Evolutionary conservation across 2,329 filamentous ascomycete genomes (phyloP).

Genomic region (Rutstroemia sydowiana): DNA sequence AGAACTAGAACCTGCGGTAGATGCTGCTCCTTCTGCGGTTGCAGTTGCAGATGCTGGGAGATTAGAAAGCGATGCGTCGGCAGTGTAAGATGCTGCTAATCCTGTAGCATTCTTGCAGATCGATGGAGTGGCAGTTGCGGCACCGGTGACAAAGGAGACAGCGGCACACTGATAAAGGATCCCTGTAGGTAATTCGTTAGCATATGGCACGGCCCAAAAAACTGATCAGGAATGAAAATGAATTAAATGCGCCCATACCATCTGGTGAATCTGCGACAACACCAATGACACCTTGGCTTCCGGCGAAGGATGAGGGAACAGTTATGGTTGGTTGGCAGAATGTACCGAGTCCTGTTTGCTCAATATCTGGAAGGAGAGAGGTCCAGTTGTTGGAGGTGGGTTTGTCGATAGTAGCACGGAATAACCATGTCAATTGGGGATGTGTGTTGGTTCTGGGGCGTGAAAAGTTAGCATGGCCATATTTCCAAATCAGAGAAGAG

Average conservation of each 20-base stretch:
- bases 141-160: constrained; percentile 46
- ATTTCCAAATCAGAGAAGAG: background rate
- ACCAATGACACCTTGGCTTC: constrained; percentile 47
- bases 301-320: constrained; percentile 43
- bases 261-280: constrained; percentile 47
- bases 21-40: background rate
- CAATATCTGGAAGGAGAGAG: constrained; percentile 45
- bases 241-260: constrained; percentile 32
- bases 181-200: background rate
- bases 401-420: constrained; percentile 45
- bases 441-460: constrained; percentile 37
- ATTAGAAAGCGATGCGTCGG: constrained; percentile 13
- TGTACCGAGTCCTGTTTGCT: constrained; percentile 46
- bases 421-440: constrained; percentile 47
- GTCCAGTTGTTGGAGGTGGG: constrained; percentile 42
- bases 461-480: constrained; percentile 18
- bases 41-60: constrained; percentile 12
- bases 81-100: constrained; percentile 23
- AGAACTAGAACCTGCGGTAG: constrained; percentile 4
- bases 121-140: constrained; percentile 22
- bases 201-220: no score
- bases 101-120: constrained; percentile 35
- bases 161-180: constrained; percentile 40
- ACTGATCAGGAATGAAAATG: no score
- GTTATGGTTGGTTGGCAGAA: constrained; percentile 46